Evolutionary conservation across 768 basidiomycete genomes (phyloP).

Genomic region (Tricholoma sp.): DNA sequence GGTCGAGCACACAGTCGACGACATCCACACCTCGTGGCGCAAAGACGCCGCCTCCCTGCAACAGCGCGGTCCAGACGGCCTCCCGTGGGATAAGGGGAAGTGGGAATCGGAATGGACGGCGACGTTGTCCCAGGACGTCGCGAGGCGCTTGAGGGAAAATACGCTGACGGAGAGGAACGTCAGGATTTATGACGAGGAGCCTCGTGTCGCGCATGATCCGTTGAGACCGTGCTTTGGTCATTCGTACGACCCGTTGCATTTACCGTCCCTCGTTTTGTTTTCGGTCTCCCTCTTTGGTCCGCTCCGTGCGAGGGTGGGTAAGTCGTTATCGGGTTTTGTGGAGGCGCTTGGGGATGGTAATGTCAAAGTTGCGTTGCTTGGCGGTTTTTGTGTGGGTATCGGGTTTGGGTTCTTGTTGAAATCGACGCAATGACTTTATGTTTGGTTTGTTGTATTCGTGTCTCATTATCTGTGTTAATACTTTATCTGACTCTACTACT

Average conservation of each 20-base stretch:
- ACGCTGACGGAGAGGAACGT: constrained; percentile 18
- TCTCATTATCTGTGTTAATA: too few relatives aligned
- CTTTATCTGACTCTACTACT: too few relatives aligned
- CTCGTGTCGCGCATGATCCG: constrained; percentile 2
- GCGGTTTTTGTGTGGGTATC: constrained; percentile 36
- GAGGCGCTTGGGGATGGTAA: constrained; percentile 20
- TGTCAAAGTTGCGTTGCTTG: constrained; percentile 29
- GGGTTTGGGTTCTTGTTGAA: constrained; percentile 26
- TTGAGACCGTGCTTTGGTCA: constrained; percentile 5
- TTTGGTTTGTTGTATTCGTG: neutral
- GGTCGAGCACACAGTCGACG: constrained; percentile 52
- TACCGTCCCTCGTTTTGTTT: constrained; percentile 58
- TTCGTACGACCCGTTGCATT: constrained; percentile 57
- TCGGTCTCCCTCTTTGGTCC: constrained; percentile 59
- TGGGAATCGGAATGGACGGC: constrained; percentile 69
- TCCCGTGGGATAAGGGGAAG: constrained; percentile 52
- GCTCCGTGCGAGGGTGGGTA: constrained; percentile 21
- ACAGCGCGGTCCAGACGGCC: constrained; percentile 11
- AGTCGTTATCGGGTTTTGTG: constrained; percentile 16
- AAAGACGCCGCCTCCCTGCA: constrained; percentile 12
- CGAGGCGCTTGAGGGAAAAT: constrained; percentile 40
- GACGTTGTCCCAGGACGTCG: constrained; percentile 58
- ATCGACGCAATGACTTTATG: neutral
- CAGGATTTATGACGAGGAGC: neutral
- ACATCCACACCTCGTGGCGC: constrained; percentile 28